Evolutionary conservation across 192 early-diverging fungal genomes (phyloP).

Genomic region (Chytriomyces hyalinus): DNA sequence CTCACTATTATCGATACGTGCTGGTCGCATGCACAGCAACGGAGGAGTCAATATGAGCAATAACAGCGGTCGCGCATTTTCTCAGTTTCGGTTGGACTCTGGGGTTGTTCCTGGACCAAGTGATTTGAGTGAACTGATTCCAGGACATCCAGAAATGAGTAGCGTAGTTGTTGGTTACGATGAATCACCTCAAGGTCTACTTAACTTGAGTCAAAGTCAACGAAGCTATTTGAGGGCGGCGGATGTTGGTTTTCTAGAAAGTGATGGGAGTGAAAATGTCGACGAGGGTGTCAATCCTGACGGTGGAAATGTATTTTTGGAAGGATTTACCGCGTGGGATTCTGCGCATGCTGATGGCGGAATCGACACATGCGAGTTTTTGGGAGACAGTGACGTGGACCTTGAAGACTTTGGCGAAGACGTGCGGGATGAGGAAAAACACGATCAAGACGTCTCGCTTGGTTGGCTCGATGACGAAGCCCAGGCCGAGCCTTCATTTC

Average conservation of each 20-base stretch:
- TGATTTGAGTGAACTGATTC: conserved; percentile 13
- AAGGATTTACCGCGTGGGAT: neutral
- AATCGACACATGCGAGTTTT: neutral
- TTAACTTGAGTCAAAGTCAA: too few species aligned
- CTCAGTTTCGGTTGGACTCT: neutral
- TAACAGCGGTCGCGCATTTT: too few species aligned
- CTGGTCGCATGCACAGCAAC: too few species aligned
- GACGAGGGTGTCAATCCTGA: neutral
- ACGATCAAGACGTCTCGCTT: neutral
- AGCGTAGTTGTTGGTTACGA: neutral
- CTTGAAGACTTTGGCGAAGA: neutral
- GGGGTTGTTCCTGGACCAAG: conserved; percentile 20
- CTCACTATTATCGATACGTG: too few species aligned
- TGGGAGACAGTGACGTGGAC: neutral
- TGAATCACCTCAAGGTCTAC: too few species aligned
- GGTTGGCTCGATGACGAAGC: conserved; percentile 5
- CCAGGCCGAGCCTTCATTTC: neutral
- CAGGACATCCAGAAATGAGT: conserved; percentile 21
- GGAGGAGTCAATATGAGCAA: too few species aligned
- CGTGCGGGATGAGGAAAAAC: too few species aligned
- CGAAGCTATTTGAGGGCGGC: too few species aligned
- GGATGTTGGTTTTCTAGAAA: too few species aligned
- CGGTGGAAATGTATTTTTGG: neutral
- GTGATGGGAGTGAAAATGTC: neutral
- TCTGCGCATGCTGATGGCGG: neutral